These are phyloP conservation scores for Acanthamoeba polyphaga DNA, from an alignment of 208 protist genomes.

Conservation along the genomic window DNA sequence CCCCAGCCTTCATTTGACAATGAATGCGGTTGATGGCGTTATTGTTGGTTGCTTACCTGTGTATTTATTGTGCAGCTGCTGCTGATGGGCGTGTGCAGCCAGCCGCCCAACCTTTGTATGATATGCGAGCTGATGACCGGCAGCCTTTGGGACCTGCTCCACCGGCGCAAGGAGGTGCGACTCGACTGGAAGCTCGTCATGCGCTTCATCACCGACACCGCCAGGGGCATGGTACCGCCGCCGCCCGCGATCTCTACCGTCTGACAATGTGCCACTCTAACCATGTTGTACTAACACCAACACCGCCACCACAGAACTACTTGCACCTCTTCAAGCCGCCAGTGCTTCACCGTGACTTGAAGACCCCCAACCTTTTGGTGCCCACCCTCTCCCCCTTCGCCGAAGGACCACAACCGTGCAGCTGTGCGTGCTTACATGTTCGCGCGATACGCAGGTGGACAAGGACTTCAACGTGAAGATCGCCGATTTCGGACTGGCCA, in stretches of 20 bases:
- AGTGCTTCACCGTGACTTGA: constrained; percentile 68
- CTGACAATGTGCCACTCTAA: not conserved
- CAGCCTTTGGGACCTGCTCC: constrained; percentile 70
- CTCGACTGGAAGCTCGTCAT: constrained; percentile 65
- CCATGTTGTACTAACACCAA: not conserved
- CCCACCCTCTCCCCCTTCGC: no score
- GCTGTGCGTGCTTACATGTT: no score
- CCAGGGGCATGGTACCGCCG: constrained; percentile 51
- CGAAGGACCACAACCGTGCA: no score
- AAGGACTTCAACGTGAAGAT: constrained; percentile 62
- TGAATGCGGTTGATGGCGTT: not conserved
- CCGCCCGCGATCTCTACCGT: not conserved
- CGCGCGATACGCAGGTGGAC: constrained; percentile 3
- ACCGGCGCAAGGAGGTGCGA: constrained; percentile 45
- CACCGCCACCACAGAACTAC: not conserved
- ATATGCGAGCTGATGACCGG: constrained; percentile 74
- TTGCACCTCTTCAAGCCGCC: constrained; percentile 70
- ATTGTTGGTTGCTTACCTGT: not conserved
- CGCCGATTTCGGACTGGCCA: constrained; percentile 59
- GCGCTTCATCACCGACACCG: constrained; percentile 70
- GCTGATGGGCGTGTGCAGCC: constrained; percentile 71
- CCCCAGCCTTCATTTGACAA: not conserved
- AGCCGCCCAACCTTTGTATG: constrained; percentile 75
- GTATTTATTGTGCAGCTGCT: constrained; percentile 22
- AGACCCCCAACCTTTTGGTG: constrained; percentile 73